A percentile compares a stretch with the other conserved stretches of the same genome.
Conservation (phyloP, 306 rosid genomes). For the Urtica urens region DNA sequence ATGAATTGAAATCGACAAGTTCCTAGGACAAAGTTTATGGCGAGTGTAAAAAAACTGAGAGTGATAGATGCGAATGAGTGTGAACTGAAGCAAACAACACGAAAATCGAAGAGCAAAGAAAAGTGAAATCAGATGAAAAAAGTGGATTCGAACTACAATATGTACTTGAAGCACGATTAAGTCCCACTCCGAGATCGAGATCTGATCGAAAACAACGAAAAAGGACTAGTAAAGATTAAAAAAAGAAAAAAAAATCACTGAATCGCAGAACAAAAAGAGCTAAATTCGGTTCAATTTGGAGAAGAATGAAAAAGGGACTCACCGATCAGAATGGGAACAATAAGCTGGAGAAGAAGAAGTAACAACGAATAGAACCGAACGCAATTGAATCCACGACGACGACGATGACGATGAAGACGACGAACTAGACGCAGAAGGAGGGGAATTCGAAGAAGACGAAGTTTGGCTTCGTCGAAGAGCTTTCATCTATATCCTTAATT, state of each 20-base stretch:
- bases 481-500: slow-evolving; percentile 52
- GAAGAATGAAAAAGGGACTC: slow-evolving; percentile 44
- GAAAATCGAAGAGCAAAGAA: slow-evolving; percentile 1
- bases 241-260: slow-evolving; percentile 12
- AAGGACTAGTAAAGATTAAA: slow-evolving; percentile 2
- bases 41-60: slow-evolving; percentile 2
- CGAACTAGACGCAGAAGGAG: slow-evolving; percentile 53
- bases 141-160: slow-evolving; percentile 36
- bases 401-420: slow-evolving; percentile 52
- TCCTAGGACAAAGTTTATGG: background rate
- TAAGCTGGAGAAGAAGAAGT: slow-evolving; percentile 96
- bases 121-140: background rate
- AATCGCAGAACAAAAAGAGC: slow-evolving; percentile 17
- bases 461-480: slow-evolving; percentile 80
- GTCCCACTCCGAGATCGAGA: slow-evolving; percentile 32
- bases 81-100: slow-evolving; percentile 17
- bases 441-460: slow-evolving; percentile 82
- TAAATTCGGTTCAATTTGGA: slow-evolving; percentile 5
- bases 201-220: slow-evolving; percentile 42
- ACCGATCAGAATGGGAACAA: slow-evolving; percentile 96
- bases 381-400: slow-evolving; percentile 96
- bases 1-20: too few relatives aligned
- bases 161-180: slow-evolving; percentile 26
- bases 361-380: slow-evolving; percentile 96
- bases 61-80: slow-evolving; percentile 15